These are phyloP conservation scores for Malus fusca DNA, from an alignment of 306 rosid genomes.

Conservation along the genomic window DNA sequence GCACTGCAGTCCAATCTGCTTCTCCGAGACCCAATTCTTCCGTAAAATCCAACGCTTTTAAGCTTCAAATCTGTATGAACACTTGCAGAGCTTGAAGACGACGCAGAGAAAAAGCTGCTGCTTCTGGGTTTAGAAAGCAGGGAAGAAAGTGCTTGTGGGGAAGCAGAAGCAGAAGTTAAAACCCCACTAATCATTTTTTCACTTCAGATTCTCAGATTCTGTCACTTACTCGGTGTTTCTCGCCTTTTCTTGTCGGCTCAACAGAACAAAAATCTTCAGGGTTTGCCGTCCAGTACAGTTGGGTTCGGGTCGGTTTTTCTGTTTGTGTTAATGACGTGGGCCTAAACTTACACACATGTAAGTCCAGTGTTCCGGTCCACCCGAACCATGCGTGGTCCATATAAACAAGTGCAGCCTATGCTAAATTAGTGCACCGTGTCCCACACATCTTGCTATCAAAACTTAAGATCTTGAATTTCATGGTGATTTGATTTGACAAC, in stretches of 20 bases:
- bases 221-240: slow-evolving; percentile 17
- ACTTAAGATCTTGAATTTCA: neutral
- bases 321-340: neutral
- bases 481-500: neutral
- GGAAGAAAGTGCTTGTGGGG: slow-evolving; percentile 13
- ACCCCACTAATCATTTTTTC: slow-evolving; percentile 43
- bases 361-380: neutral
- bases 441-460: neutral
- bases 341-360: neutral
- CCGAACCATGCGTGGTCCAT: neutral
- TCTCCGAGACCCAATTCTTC: slow-evolving; percentile 22
- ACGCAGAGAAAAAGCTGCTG: slow-evolving; percentile 6
- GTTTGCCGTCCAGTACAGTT: neutral
- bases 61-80: slow-evolving; percentile 22
- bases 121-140: slow-evolving; percentile 20
- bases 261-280: neutral
- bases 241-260: slow-evolving; percentile 8
- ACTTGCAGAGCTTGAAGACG: slow-evolving; percentile 7
- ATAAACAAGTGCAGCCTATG: neutral
- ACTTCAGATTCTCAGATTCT: neutral
- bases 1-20: slow-evolving; percentile 31
- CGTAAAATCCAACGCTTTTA: slow-evolving; percentile 13
- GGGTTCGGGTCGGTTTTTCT: neutral
- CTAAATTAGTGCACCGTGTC: neutral
- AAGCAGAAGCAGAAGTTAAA: slow-evolving; percentile 36